Conservation (phyloP, 164 flowering plant genomes). For the Hamamelis virginiana region DNA sequence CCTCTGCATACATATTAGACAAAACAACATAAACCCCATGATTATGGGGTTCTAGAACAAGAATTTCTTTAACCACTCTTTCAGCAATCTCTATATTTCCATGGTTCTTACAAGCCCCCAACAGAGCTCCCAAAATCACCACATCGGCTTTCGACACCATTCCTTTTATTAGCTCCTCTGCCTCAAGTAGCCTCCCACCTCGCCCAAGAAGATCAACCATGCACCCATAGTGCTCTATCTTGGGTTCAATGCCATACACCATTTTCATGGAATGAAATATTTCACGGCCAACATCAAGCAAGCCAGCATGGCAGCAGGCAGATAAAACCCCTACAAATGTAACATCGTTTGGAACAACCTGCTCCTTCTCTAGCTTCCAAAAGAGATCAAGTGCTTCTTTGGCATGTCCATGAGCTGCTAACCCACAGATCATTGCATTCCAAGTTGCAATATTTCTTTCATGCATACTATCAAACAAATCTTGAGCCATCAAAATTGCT, state of each 20-base stretch:
- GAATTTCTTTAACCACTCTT: conserved; percentile 41
- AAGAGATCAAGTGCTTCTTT: conserved; percentile 47
- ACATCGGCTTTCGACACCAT: conserved; percentile 64
- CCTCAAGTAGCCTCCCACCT: conserved; percentile 48
- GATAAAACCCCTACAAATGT: conserved; percentile 62
- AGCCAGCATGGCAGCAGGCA: conserved; percentile 72
- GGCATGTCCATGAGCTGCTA: conserved; percentile 62
- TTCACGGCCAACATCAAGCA: conserved; percentile 43
- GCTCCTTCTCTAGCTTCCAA: conserved; percentile 28
- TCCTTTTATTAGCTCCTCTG: conserved; percentile 54
- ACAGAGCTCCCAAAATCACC: conserved; percentile 59
- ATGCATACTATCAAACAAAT: conserved; percentile 43
- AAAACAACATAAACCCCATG: conserved; percentile 46
- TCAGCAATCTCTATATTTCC: conserved; percentile 51
- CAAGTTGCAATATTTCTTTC: conserved; percentile 52
- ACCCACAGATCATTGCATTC: conserved; percentile 71
- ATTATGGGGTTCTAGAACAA: conserved; percentile 45
- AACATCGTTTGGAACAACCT: conserved; percentile 40
- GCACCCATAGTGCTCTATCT: conserved; percentile 67
- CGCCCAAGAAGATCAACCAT: conserved; percentile 66
- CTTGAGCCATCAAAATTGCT: conserved; percentile 33
- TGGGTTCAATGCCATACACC: conserved; percentile 50
- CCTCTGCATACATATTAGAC: conserved; percentile 55
- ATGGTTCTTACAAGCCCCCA: conserved; percentile 51
- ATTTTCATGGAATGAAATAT: conserved; percentile 48